Percentiles rank a stretch among this genome's conserved stretches.
These are phyloP conservation scores for Alnus glutinosa DNA, from an alignment of 306 rosid species.

Conservation along the genomic window DNA sequence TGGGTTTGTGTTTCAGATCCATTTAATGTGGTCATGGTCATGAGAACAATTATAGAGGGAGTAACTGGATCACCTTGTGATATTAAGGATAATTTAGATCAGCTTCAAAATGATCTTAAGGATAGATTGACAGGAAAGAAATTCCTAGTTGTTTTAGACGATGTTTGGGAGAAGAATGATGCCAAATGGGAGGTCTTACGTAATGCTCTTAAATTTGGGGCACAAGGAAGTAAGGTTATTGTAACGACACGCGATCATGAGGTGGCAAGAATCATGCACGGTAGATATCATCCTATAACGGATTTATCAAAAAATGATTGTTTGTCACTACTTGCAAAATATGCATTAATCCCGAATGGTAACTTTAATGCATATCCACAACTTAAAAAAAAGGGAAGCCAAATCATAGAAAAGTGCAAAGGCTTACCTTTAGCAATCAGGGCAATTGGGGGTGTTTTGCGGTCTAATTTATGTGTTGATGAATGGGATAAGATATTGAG, in stretches of 20 bases:
- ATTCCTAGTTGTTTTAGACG: not conserved
- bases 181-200: constrained; percentile 7
- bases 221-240: constrained; percentile 19
- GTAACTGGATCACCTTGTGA: not conserved
- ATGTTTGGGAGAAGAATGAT: constrained; percentile 17
- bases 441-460: constrained; percentile 9
- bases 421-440: constrained; percentile 28
- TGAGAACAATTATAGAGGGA: not conserved
- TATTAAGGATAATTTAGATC: not conserved
- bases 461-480: not conserved
- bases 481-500: constrained; percentile 11
- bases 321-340: constrained; percentile 11
- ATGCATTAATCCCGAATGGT: constrained; percentile 10
- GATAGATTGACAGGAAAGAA: not conserved
- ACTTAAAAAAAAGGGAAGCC: not conserved
- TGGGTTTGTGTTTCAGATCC: too few relatives aligned
- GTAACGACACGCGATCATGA: constrained; percentile 9
- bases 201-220: constrained; percentile 2
- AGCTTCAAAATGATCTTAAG: not conserved
- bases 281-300: not conserved
- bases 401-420: constrained; percentile 15
- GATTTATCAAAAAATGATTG: constrained; percentile 5
- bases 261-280: not conserved
- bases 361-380: not conserved
- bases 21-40: not conserved